These are phyloP conservation scores for Rhytidiadelphus loreus DNA, from an alignment of 225 moss, liverwort and hornwort species.

Conservation along the genomic window DNA sequence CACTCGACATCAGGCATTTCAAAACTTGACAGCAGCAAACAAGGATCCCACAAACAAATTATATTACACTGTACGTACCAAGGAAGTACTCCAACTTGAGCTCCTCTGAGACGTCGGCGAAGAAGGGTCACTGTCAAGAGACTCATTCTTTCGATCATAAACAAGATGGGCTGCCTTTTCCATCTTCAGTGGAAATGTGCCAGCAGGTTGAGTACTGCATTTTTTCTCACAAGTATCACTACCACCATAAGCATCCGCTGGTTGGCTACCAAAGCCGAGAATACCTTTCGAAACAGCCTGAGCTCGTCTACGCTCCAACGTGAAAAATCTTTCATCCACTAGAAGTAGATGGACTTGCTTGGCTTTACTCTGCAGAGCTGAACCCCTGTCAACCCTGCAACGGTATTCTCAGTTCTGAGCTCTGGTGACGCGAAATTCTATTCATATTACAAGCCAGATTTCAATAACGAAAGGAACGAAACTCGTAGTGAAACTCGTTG, in stretches of 20 bases:
- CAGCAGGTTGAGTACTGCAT: background rate
- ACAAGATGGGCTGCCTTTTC: background rate
- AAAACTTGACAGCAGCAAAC: background rate
- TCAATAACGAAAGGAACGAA: background rate
- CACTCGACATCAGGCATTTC: background rate
- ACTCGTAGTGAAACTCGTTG: background rate
- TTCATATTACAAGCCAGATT: background rate
- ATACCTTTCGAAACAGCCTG: constrained; percentile 32
- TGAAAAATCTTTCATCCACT: constrained; percentile 17
- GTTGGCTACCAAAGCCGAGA: constrained; percentile 38
- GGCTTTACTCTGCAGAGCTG: constrained; percentile 25
- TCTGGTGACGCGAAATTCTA: background rate
- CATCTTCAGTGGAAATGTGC: background rate
- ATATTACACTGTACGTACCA: background rate
- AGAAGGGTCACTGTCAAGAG: background rate
- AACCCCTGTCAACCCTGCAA: constrained; percentile 28
- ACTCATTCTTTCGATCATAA: background rate
- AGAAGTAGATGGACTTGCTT: constrained; percentile 24
- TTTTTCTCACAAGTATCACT: background rate
- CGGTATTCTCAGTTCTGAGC: background rate
- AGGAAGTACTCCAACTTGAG: constrained; percentile 7
- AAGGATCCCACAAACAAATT: background rate
- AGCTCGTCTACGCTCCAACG: constrained; percentile 25
- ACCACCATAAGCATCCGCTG: background rate
- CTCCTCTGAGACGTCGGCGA: constrained; percentile 12